phyloP scores from a whole-genome alignment of 1,284 basidiomycete genomes.

The Rhodofomes roseus region DNA sequence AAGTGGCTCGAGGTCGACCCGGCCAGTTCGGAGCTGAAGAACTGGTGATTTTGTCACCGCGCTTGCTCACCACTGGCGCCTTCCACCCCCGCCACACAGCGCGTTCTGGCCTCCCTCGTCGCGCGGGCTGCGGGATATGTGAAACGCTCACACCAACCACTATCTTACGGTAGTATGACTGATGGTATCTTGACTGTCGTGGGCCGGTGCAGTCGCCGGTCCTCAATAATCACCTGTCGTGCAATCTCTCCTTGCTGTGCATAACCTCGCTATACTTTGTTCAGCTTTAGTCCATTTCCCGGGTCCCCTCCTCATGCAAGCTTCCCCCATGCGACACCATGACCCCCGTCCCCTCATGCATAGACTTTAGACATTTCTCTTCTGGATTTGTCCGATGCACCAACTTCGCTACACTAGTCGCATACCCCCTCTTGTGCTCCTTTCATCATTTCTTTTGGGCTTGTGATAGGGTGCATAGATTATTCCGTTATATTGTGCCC shows the following conservation, averaged over 20 bases:
- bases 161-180: slow-evolving; percentile 1
- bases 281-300: background rate
- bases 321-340: background rate
- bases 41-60: slow-evolving; percentile 19
- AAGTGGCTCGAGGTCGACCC: slow-evolving; percentile 61
- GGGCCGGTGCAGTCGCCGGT: background rate
- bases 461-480: background rate
- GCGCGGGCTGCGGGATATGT: background rate
- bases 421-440: background rate
- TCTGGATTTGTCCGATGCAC: background rate
- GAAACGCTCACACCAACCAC: background rate
- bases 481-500: background rate
- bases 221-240: background rate
- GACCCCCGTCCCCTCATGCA: background rate
- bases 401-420: background rate
- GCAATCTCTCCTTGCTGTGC: background rate
- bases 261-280: background rate
- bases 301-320: background rate
- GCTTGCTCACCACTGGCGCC: background rate
- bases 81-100: background rate
- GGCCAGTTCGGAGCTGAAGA: slow-evolving; percentile 19
- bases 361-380: background rate
- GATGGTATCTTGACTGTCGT: background rate
- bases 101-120: background rate
- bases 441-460: background rate